Percentiles rank a stretch among this genome's conserved stretches.
These are phyloP conservation scores for Cercospora nicotianae DNA, from an alignment of 2,329 filamentous ascomycete genomes.

Conservation along the genomic window DNA sequence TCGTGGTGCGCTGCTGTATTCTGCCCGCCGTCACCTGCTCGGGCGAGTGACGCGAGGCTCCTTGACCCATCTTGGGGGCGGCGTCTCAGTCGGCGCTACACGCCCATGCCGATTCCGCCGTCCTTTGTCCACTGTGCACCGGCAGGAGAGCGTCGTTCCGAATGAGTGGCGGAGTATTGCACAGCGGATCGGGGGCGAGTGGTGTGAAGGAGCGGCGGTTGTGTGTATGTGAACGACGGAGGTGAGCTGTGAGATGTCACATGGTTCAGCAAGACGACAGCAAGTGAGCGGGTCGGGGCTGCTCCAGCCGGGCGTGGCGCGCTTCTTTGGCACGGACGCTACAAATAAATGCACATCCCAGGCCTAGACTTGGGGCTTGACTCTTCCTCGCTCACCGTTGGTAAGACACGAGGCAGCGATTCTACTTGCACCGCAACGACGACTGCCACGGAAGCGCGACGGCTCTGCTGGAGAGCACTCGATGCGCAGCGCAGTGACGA, in stretches of 20 bases:
- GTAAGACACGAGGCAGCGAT: background rate
- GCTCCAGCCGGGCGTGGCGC: background rate
- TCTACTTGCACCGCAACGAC: background rate
- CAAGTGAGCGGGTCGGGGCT: background rate
- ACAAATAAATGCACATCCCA: background rate
- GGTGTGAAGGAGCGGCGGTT: background rate
- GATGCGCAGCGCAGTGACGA: background rate
- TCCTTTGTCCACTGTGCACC: background rate
- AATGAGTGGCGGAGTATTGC: background rate
- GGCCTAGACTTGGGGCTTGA: background rate
- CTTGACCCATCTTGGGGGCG: conserved; percentile 13
- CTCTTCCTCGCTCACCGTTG: background rate
- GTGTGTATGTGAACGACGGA: background rate
- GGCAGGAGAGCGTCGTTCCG: background rate
- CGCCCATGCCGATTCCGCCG: conserved; percentile 13
- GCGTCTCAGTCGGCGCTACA: conserved; percentile 3
- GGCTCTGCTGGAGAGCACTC: background rate
- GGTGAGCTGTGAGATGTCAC: conserved; percentile 1
- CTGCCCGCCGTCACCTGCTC: background rate
- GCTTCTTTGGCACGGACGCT: background rate
- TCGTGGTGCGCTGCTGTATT: conserved; percentile 3
- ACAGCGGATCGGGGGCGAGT: background rate
- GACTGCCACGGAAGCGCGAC: background rate
- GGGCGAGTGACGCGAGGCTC: conserved; percentile 11
- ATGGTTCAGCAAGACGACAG: background rate